These are phyloP conservation scores for Tuber umbilicatum DNA, from an alignment of 495 filamentous ascomycete species.

Conservation along the genomic window DNA sequence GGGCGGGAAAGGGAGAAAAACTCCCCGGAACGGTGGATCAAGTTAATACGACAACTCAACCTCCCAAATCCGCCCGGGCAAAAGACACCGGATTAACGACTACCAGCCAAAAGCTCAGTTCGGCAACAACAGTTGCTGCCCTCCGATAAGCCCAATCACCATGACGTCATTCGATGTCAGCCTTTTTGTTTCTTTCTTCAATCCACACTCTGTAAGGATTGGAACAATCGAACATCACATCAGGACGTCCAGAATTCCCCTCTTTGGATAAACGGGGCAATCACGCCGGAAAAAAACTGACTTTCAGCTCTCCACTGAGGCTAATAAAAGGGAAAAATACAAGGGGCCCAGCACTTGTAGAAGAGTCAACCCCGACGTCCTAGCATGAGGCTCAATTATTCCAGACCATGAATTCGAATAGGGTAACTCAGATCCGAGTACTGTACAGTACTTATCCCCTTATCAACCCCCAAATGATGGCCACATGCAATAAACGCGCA, in stretches of 20 bases:
- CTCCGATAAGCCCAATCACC: not conserved
- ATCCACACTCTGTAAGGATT: not conserved
- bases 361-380: not conserved
- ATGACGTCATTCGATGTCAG: not conserved
- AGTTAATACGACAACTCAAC: not conserved
- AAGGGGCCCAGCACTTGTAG: not conserved
- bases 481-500: not conserved
- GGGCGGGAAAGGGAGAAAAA: not conserved
- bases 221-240: not conserved
- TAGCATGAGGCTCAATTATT: not conserved
- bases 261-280: not conserved
- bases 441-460: not conserved
- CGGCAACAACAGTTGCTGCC: not conserved
- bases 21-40: not conserved
- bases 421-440: not conserved
- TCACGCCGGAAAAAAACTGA: not conserved
- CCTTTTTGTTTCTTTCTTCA: not conserved
- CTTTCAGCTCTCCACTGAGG: not conserved
- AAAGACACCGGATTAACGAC: not conserved
- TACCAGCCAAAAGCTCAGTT: not conserved
- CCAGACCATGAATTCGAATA: not conserved
- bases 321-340: constrained; percentile 1
- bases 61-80: not conserved
- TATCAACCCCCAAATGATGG: not conserved
- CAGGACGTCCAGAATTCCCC: not conserved